Evolutionary conservation across 495 filamentous ascomycete genomes (phyloP), one percentile per base, ranked within the genome.

Genomic region (Penicillium antarcticum): DNA sequence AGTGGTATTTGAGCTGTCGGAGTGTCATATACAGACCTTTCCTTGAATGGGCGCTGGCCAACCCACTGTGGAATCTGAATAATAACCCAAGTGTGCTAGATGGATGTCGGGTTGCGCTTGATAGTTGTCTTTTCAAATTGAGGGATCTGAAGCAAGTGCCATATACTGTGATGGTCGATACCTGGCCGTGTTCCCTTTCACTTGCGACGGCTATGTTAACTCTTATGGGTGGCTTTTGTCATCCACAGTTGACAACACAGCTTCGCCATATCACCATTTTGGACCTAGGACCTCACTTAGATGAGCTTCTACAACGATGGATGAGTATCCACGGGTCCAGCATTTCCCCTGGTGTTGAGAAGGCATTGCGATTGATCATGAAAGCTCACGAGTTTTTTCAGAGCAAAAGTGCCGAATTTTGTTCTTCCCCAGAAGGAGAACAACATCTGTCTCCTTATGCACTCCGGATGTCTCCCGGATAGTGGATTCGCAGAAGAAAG

Each of bases 331-430:
- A 53, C 29, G 51, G 16, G 12, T 53, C 51, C 29, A 42, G 11
- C 5, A 10, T 41, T 26, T 53, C 51, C 26, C 51, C 51, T 33
- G 51, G 51, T 19, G 37, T 53, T 13, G 43, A 42, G 37, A 53
- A 47, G 23, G 26, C 36, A 7, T 36, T 47, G 18, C 41, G 51
- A 35, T 16, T 53, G 17, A 47, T 47, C 17, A 41, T 47, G 37
- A 53, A 53, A 42, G 51, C 36, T 8, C 51, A 53, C 18, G 37
- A 31, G 19, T 53, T 53, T 29, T 53, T 52, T 19, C 36, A 47
- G 36, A 53, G 43, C 29, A 42, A 24, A 43, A 26, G 19, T 11
- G 43, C 26, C 6, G 36, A 47, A 3, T 37, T 36, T 37, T 6
- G 17, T 23, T 16, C 38, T 23, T 45, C 8, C 5, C 31, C 7